These are phyloP conservation scores for Piromyces sp. DNA, from an alignment of 192 early-diverging fungal genomes.

Conservation along the genomic window DNA sequence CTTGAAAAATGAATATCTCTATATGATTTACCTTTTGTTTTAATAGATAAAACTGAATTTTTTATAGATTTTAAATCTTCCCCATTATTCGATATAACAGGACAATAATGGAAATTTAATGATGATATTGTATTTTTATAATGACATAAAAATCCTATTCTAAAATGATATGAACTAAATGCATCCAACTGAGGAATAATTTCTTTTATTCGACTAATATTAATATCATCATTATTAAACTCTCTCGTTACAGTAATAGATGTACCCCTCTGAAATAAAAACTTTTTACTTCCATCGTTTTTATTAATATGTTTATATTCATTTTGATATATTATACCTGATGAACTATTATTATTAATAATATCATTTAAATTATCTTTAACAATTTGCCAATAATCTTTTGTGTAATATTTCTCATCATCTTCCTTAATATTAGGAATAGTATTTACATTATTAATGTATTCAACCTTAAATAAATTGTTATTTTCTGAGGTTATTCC, in stretches of 20 bases:
- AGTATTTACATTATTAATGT: neutral
- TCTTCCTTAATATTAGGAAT: neutral
- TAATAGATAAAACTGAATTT: neutral
- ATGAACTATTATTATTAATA: neutral
- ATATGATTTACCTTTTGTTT: neutral
- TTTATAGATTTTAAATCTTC: constrained; percentile 7
- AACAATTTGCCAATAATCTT: neutral
- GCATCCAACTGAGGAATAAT: constrained; percentile 26
- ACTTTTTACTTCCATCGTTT: neutral
- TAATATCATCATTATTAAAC: neutral
- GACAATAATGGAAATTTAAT: constrained; percentile 27
- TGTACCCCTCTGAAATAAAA: neutral
- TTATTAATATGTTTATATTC: neutral
- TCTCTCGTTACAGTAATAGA: neutral
- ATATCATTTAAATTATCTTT: neutral
- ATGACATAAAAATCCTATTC: constrained; percentile 21
- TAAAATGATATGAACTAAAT: constrained; percentile 34
- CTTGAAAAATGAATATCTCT: neutral
- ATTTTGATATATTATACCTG: neutral
- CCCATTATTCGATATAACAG: constrained; percentile 18
- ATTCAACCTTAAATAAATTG: neutral
- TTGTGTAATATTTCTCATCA: neutral
- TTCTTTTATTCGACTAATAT: neutral
- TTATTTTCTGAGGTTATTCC: neutral
- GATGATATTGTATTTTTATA: constrained; percentile 23